These are phyloP conservation scores for Drechslerella coelobrocha DNA, from an alignment of 2,329 filamentous ascomycete species.

Conservation along the genomic window DNA sequence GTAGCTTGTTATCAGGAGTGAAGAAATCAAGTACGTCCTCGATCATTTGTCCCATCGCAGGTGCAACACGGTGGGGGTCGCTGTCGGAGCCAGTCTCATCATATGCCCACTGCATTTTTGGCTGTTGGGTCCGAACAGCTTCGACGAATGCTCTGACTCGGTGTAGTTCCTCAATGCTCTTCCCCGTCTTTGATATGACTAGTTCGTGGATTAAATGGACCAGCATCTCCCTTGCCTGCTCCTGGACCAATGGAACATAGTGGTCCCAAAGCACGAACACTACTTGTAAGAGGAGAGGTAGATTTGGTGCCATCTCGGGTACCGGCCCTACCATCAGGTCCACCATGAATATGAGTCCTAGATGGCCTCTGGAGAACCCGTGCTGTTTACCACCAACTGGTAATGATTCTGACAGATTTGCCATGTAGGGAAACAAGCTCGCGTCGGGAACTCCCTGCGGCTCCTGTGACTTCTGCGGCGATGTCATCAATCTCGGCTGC, in stretches of 20 bases:
- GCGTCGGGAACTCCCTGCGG: slow-evolving; percentile 75
- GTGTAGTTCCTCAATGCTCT: slow-evolving; percentile 73
- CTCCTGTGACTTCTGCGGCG: slow-evolving; percentile 77
- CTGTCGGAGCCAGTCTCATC: slow-evolving; percentile 83
- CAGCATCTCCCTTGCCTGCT: slow-evolving; percentile 96
- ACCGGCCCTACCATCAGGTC: slow-evolving; percentile 95
- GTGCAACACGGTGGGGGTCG: slow-evolving; percentile 78
- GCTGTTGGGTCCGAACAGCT: slow-evolving; percentile 82
- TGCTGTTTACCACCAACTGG: slow-evolving; percentile 89
- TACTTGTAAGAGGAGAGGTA: slow-evolving; percentile 87
- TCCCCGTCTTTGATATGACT: slow-evolving; percentile 71
- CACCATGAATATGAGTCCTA: slow-evolving; percentile 90
- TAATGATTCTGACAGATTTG: slow-evolving; percentile 78
- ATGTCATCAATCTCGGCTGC: slow-evolving; percentile 94
- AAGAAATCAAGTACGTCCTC: slow-evolving; percentile 84
- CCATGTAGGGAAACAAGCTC: slow-evolving; percentile 81
- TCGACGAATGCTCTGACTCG: slow-evolving; percentile 75
- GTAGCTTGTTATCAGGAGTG: slow-evolving; percentile 78
- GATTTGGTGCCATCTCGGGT: slow-evolving; percentile 76
- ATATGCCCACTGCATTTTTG: slow-evolving; percentile 88
- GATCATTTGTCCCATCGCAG: slow-evolving; percentile 85
- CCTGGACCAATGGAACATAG: slow-evolving; percentile 91
- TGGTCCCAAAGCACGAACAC: slow-evolving; percentile 97
- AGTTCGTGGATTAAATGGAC: slow-evolving; percentile 96
- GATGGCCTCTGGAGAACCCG: slow-evolving; percentile 88